These are phyloP conservation scores for sunflower (Helianthus annuus) DNA, from an alignment of 129 eudicot genomes.

Conservation along the genomic window DNA sequence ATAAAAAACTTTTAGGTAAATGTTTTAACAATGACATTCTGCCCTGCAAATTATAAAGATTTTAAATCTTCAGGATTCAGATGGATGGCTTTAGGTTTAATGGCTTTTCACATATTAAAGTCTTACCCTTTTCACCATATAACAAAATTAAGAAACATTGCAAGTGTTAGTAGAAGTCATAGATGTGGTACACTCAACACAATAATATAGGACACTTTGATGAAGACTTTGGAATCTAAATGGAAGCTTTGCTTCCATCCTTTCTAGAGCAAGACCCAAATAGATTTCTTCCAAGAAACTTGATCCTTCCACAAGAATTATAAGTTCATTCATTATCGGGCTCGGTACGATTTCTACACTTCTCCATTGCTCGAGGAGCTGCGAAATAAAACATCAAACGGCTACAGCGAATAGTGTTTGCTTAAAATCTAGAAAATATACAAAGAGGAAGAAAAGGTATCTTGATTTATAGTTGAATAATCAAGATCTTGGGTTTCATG, in stretches of 20 bases:
- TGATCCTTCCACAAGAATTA: constrained; percentile 14
- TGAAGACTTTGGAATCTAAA: constrained; percentile 23
- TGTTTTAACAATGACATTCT: background rate
- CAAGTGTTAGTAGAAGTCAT: background rate
- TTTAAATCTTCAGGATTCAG: background rate
- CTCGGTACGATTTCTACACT: constrained; percentile 43
- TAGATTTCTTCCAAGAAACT: constrained; percentile 25
- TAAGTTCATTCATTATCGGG: background rate
- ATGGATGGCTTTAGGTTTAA: background rate
- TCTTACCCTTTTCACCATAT: constrained; percentile 5
- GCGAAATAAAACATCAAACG: constrained; percentile 21
- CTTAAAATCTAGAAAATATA: background rate
- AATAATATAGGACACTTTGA: constrained; percentile 21
- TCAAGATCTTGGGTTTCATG: constrained; percentile 11
- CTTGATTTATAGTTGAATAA: no score
- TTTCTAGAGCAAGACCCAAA: constrained; percentile 22
- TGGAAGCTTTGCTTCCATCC: constrained; percentile 20
- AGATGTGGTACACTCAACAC: constrained; percentile 16
- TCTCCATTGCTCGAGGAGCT: constrained; percentile 66
- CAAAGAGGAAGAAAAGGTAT: background rate
- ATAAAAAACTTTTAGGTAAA: background rate
- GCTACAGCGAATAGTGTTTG: background rate
- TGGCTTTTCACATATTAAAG: background rate
- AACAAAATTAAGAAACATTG: constrained; percentile 2
- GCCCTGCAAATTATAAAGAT: background rate